Evolutionary conservation across 495 filamentous ascomycete genomes (phyloP), one percentile per base, ranked within the genome.

Genomic region (Eremomyces bilateralis): DNA sequence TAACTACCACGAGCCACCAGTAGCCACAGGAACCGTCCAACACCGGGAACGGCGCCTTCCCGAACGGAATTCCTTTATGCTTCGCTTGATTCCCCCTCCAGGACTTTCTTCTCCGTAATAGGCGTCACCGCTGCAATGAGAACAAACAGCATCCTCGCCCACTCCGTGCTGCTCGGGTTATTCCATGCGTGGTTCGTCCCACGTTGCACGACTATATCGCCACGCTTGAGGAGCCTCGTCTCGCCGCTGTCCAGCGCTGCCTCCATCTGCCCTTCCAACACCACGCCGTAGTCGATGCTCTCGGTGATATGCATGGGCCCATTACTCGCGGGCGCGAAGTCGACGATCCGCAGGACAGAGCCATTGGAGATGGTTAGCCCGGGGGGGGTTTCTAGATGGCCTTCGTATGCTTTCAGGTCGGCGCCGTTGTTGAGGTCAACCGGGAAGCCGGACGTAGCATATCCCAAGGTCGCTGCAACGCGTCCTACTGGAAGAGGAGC

Each of bases 271-370:
- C 80, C 80, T 46, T 83, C 76, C n/a, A 88, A 38, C 18, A 88
- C 66, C 37, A 82, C 61, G 2, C 76, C 77, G 34, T 77, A 83
- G 41, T 85, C 80, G 3, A 88, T 51, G 12, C 63, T 71, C 45
- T 71, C 61, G 2, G 80, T 82, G 0, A 76, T 62, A 39, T 84
- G 80, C 65, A 84, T 68, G 36, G 61, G 57, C 40, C 58, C 63
- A 16, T 54, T 54, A 40, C 59, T 53, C 10, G 52, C 55, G 0
- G 73, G 73, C 0, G 54, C 53, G 21, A 76, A 68, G 42, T 77
- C 72, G 12, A 76, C 71, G 37, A 61, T 62, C 6, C 73, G 61
- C 1, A 66, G 53, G 1, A 75, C 64, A 3, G 62, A 69, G 15
- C 67, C 65, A 41, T 51, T 51, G 17, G 45, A 47, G 19, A 58